Conservation (phyloP, 306 rosid species). For the Dalbergia oliveri region DNA sequence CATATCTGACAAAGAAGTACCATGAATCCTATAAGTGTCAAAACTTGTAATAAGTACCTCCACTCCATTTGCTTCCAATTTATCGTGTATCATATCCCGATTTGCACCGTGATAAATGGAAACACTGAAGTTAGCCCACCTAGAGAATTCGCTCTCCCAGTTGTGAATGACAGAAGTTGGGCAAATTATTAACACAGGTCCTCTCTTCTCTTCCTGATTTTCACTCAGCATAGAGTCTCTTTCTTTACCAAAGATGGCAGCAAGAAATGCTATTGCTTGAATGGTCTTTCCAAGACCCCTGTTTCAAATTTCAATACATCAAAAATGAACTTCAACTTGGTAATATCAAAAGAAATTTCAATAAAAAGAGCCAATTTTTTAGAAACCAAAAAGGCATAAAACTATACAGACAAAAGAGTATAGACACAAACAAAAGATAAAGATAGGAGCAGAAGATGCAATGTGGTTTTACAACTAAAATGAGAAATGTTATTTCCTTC, state of each 20-base stretch:
- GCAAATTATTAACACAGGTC: conserved; percentile 80
- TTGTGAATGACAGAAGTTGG: conserved; percentile 91
- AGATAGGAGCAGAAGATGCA: conserved; percentile 17
- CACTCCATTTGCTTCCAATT: conserved; percentile 61
- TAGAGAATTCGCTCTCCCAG: conserved; percentile 93
- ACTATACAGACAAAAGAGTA: conserved; percentile 10
- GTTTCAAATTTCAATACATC: conserved; percentile 55
- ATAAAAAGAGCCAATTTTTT: neutral
- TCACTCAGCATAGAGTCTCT: conserved; percentile 53
- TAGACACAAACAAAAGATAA: conserved; percentile 27
- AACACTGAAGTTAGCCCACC: conserved; percentile 86
- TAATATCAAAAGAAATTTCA: conserved; percentile 8
- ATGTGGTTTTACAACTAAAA: neutral
- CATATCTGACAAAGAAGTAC: conserved; percentile 66
- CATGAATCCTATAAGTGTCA: conserved; percentile 87
- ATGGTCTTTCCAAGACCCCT: conserved; percentile 99
- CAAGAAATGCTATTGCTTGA: conserved; percentile 92
- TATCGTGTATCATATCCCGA: conserved; percentile 78
- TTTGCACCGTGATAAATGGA: conserved; percentile 86
- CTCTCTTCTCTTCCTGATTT: conserved; percentile 53
- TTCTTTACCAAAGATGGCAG: conserved; percentile 84
- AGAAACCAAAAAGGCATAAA: conserved; percentile 2
- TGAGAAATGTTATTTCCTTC: neutral
- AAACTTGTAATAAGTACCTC: conserved; percentile 94
- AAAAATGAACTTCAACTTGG: conserved; percentile 45